A percentile compares a stretch with the other conserved stretches of the same genome.
phyloP scores from a whole-genome alignment of 176 grass and related monocot genomes.

The Bonia amplexicaulis region DNA sequence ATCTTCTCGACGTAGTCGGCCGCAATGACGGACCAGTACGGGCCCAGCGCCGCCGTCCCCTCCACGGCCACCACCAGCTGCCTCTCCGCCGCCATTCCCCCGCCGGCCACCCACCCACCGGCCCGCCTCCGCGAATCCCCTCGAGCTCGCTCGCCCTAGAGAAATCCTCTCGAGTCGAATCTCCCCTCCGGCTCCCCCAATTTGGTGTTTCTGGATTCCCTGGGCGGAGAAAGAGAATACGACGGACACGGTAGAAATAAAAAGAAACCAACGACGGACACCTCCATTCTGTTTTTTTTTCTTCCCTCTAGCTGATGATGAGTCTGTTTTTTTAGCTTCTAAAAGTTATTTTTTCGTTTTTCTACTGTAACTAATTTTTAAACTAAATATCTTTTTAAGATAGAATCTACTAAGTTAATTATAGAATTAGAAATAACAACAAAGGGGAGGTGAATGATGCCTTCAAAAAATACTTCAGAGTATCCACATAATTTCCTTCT shows the following conservation, averaged over 20 bases:
- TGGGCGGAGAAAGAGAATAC: neutral
- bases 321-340: too few species aligned
- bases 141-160: neutral
- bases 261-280: neutral
- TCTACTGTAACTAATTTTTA: too few species aligned
- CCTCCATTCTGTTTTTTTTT: too few species aligned
- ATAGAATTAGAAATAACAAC: too few species aligned
- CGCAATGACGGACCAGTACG: slow-evolving; percentile 61
- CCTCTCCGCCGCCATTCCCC: slow-evolving; percentile 37
- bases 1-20: slow-evolving; percentile 93
- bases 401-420: too few species aligned
- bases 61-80: slow-evolving; percentile 82
- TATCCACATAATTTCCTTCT: too few species aligned
- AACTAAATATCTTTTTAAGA: too few species aligned
- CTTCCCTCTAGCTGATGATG: too few species aligned
- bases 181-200: neutral
- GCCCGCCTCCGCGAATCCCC: neutral
- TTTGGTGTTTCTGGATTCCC: neutral
- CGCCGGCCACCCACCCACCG: neutral
- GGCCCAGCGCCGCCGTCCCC: slow-evolving; percentile 70
- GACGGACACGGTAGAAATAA: neutral
- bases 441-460: too few species aligned
- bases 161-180: neutral
- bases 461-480: too few species aligned
- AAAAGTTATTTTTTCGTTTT: too few species aligned